These are phyloP conservation scores for Penicillium vulpinum DNA, from an alignment of 2,329 filamentous ascomycete species.

Conservation along the genomic window DNA sequence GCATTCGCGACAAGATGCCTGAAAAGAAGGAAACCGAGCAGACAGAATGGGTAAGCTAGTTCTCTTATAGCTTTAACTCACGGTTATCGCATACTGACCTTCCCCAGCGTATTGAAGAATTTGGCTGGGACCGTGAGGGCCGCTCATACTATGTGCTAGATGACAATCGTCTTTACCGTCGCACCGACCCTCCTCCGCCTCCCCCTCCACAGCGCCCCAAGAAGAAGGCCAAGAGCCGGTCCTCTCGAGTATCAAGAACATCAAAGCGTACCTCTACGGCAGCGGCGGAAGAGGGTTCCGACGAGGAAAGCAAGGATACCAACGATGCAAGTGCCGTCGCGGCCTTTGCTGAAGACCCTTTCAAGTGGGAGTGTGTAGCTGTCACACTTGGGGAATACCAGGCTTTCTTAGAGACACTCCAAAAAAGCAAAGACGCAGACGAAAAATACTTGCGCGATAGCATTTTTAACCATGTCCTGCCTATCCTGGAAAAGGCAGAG, in stretches of 20 bases:
- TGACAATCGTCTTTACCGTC: slow-evolving; percentile 88
- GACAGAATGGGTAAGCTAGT: slow-evolving; percentile 70
- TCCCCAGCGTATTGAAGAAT: slow-evolving; percentile 46
- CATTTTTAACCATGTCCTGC: slow-evolving; percentile 75
- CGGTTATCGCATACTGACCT: slow-evolving; percentile 12
- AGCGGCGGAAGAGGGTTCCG: slow-evolving; percentile 43
- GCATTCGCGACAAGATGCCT: slow-evolving; percentile 81
- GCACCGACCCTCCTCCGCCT: slow-evolving; percentile 70
- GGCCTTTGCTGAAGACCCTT: slow-evolving; percentile 58
- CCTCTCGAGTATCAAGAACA: slow-evolving; percentile 62
- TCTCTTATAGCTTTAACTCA: background rate
- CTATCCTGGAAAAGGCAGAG: slow-evolving; percentile 76
- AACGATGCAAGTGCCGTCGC: slow-evolving; percentile 32
- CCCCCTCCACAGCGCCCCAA: slow-evolving; percentile 56
- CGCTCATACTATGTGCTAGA: slow-evolving; percentile 88
- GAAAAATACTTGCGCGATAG: slow-evolving; percentile 75
- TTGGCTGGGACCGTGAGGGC: slow-evolving; percentile 84
- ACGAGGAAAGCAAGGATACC: slow-evolving; percentile 44
- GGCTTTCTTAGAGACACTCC: slow-evolving; percentile 67
- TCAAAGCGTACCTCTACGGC: slow-evolving; percentile 63
- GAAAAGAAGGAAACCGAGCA: slow-evolving; percentile 81
- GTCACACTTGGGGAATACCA: slow-evolving; percentile 77
- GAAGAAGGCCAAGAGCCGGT: slow-evolving; percentile 65
- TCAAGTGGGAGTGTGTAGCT: slow-evolving; percentile 90
- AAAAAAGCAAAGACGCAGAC: slow-evolving; percentile 76